Conservation (phyloP, 2,329 filamentous ascomycete species). For the Phaeomoniella chlamydospora region DNA sequence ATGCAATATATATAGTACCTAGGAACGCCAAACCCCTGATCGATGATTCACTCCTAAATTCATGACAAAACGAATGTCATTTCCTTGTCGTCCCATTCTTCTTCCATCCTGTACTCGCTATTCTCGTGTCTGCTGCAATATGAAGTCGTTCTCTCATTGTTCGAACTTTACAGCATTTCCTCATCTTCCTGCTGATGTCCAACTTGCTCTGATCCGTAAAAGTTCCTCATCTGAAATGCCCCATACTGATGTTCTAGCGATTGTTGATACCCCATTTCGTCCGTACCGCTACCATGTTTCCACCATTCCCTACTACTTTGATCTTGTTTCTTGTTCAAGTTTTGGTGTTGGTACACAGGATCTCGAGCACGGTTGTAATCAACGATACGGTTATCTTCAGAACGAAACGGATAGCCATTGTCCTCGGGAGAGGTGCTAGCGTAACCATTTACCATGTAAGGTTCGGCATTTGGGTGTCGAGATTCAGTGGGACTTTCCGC, state of each 20-base stretch:
- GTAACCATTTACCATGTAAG: constrained; percentile 76
- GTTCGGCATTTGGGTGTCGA: constrained; percentile 47
- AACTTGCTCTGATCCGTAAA: constrained; percentile 8
- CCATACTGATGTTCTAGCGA: constrained; percentile 24
- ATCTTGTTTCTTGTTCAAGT: not conserved
- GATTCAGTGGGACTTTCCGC: constrained; percentile 2
- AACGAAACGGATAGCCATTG: constrained; percentile 28
- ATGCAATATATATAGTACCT: too few species aligned
- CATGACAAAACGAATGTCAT: too few species aligned
- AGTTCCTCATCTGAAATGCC: constrained; percentile 16
- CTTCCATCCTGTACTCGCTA: too few species aligned
- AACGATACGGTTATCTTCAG: constrained; percentile 2
- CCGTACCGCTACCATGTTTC: constrained; percentile 14
- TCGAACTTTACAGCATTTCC: constrained; percentile 11
- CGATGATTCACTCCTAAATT: too few species aligned
- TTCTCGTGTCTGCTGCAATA: too few species aligned
- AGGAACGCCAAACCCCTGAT: too few species aligned
- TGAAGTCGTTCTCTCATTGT: too few species aligned
- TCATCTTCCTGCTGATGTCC: constrained; percentile 10
- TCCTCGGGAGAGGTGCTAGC: constrained; percentile 52
- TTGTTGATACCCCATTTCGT: constrained; percentile 6
- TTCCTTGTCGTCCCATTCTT: too few species aligned
- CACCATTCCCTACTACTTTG: constrained; percentile 19
- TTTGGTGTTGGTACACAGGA: constrained; percentile 26
- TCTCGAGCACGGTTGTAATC: constrained; percentile 22